Base-by-base conservation (phyloP, 2,329 filamentous ascomycete genomes). In the Claviceps arundinis region DNA sequence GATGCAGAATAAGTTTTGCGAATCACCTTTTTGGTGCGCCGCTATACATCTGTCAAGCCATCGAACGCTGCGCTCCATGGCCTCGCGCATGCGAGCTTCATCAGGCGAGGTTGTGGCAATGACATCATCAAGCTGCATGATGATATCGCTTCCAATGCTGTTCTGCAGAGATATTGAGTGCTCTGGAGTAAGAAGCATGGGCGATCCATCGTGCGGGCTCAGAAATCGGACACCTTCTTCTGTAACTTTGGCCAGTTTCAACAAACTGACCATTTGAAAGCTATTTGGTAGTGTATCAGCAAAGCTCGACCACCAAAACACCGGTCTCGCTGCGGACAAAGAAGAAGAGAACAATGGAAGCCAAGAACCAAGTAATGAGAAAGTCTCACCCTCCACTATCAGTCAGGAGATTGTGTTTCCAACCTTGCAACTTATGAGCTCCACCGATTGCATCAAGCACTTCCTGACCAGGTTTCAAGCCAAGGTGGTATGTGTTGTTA, bases 51-150 rank as follows among this genome's bases (percentile, higher is more conserved):
- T 82, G 69, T 98, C 94, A 5, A 98, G 77, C 94, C 94, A 98
- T 41, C 94, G 81, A 7, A 98, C 81, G 51, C 89, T 95, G 52
- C 93, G 84, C 63, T 93, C 79, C 90, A 96, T 97, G 48, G 93
- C 93, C 68, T 95, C 89, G 56, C 84, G 81, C 81, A 98, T 97
- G 50, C 94, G 84, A 19, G 74, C 83, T 52, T 80, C 74, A 67
- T 98, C 93, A 0, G 91, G 91, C 0, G 89, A 96, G 0, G 93
- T 98, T 0, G 93, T 97, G 34, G 89, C 91, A 50, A 98, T 85
- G 14, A 98, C 94, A 68, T 98, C 94, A 73, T 98, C 93, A 4
- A 98, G 82, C 70, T 98, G 94, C 94, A 98, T 98, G 59, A 97
- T 96, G 60, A 98, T 97, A 69, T 98, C 93, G 57, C 89, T 95